phyloP scores from a whole-genome alignment of 1,284 basidiomycete species.

The Schizophyllum commune region DNA sequence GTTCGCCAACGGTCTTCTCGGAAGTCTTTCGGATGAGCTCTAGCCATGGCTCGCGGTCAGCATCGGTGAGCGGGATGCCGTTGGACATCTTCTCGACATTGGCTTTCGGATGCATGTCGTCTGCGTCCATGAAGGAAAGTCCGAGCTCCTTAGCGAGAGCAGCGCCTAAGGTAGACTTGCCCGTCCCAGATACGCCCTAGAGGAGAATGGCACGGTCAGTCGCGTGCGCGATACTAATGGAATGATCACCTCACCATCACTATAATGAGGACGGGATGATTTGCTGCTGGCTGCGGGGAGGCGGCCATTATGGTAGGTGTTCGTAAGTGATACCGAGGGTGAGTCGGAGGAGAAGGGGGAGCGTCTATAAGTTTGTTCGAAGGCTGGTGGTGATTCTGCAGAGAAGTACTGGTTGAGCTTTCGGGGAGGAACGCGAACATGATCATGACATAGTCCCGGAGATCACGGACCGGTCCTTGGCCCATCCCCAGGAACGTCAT shows the following conservation, averaged over 20 bases:
- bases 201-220: too few relatives aligned
- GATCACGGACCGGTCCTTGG: too few relatives aligned
- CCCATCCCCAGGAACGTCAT: too few relatives aligned
- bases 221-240: too few relatives aligned
- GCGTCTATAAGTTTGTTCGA: too few relatives aligned
- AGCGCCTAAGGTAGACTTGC: conserved; percentile 82
- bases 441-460: too few relatives aligned
- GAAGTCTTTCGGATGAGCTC: conserved; percentile 63
- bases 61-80: conserved; percentile 76
- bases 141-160: conserved; percentile 54
- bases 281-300: not conserved
- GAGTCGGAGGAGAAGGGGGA: too few relatives aligned
- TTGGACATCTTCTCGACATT: conserved; percentile 88
- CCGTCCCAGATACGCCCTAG: conserved; percentile 74
- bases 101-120: conserved; percentile 75
- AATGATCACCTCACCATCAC: conserved; percentile 37
- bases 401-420: too few relatives aligned
- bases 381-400: too few relatives aligned
- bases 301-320: not conserved
- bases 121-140: conserved; percentile 83
- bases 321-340: too few relatives aligned
- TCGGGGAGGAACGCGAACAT: too few relatives aligned
- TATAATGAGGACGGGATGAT: conserved; percentile 29
- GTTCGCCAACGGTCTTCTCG: conserved; percentile 26
- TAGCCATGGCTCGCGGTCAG: conserved; percentile 86